These are phyloP conservation scores for Collybiopsis confluens DNA, from an alignment of 768 basidiomycete genomes.

Conservation along the genomic window DNA sequence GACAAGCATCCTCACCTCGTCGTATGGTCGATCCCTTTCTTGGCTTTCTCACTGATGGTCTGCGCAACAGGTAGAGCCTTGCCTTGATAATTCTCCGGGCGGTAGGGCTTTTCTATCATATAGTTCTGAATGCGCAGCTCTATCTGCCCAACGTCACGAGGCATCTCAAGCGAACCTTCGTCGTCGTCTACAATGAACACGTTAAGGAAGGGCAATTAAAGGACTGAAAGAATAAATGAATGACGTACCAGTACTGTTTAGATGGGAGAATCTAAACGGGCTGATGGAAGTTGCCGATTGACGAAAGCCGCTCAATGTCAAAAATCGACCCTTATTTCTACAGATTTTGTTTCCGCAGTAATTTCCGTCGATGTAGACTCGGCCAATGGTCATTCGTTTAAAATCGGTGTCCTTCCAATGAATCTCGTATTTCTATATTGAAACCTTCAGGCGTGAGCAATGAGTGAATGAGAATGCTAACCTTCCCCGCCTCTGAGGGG, in stretches of 20 bases:
- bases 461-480: background rate
- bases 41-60: background rate
- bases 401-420: background rate
- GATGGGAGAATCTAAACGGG: background rate
- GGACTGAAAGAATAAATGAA: too few relatives aligned
- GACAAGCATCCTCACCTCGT: background rate
- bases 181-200: background rate
- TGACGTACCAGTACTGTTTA: background rate
- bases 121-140: background rate
- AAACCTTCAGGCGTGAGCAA: too few relatives aligned
- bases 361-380: background rate
- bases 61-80: background rate
- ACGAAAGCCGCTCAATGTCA: background rate
- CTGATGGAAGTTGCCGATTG: background rate
- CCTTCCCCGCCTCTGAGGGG: background rate
- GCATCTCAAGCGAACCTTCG: background rate
- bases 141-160: background rate
- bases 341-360: background rate
- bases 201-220: background rate
- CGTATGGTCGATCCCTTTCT: conserved; percentile 1
- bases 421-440: background rate
- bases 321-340: background rate
- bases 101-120: background rate
- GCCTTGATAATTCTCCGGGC: too few relatives aligned
- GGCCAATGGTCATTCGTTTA: background rate